These are phyloP conservation scores for Hirsutella rhossiliensis DNA, from an alignment of 2,329 filamentous ascomycete species.

Conservation along the genomic window DNA sequence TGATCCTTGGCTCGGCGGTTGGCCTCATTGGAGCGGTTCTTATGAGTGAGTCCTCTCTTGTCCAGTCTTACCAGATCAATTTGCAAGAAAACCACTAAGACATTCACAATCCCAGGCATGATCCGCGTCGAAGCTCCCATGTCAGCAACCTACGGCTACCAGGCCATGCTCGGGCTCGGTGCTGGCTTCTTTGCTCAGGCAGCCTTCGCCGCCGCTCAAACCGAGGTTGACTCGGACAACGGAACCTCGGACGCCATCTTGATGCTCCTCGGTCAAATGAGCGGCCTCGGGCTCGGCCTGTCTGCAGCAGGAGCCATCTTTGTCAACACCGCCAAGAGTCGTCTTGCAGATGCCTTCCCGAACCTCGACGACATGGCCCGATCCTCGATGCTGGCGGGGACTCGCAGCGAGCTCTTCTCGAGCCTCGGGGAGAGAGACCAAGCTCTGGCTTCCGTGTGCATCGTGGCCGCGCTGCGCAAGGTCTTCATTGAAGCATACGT, in stretches of 20 bases:
- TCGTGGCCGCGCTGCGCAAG: no score
- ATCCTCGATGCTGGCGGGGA: background rate
- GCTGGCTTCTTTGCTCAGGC: slow-evolving; percentile 13
- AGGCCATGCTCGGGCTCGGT: background rate
- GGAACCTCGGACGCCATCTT: slow-evolving; percentile 17
- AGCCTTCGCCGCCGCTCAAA: slow-evolving; percentile 20
- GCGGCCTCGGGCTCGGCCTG: slow-evolving; percentile 18
- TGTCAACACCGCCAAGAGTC: slow-evolving; percentile 11
- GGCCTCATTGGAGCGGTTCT: background rate
- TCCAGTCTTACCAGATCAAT: background rate
- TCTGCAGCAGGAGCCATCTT: slow-evolving; percentile 21
- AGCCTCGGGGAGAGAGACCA: background rate
- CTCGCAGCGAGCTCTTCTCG: background rate
- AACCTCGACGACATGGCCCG: background rate
- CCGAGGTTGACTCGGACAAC: slow-evolving; percentile 11
- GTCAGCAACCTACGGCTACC: background rate
- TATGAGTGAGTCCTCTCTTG: background rate
- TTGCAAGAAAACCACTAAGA: background rate
- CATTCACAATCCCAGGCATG: background rate
- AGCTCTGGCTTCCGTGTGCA: background rate
- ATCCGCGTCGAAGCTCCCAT: background rate
- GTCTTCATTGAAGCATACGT: no score
- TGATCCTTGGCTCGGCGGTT: background rate
- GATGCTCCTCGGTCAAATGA: slow-evolving; percentile 19
- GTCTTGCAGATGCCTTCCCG: background rate